Conservation (phyloP, 805 yeast species). For the Starmerella bombicola region DNA sequence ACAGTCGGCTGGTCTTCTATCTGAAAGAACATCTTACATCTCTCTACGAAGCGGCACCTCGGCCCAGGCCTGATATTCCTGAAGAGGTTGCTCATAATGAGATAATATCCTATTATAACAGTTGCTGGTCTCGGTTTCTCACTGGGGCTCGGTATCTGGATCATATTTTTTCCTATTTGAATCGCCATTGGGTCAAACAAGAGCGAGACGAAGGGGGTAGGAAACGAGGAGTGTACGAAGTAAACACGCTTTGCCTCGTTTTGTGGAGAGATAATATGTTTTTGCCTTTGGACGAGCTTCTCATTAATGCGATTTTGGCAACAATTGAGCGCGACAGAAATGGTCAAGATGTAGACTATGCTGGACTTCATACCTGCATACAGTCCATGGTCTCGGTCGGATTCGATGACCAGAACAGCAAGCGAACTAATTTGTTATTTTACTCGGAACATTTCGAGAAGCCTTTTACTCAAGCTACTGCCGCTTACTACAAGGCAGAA, state of each 20-base stretch:
- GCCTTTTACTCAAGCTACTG: conserved; percentile 53
- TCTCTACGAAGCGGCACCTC: conserved; percentile 21
- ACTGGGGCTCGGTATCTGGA: conserved; percentile 85
- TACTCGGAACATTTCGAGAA: conserved; percentile 70
- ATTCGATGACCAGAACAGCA: conserved; percentile 78
- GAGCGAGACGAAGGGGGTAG: conserved; percentile 75
- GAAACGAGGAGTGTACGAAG: conserved; percentile 76
- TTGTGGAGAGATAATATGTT: conserved; percentile 84
- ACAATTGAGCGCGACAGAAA: conserved; percentile 69
- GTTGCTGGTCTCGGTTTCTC: conserved; percentile 78
- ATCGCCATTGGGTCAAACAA: conserved; percentile 94
- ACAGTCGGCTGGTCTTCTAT: conserved; percentile 55
- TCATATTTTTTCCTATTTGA: conserved; percentile 89
- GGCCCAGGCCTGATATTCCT: conserved; percentile 5
- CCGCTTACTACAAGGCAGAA: conserved; percentile 51
- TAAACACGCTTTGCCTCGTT: conserved; percentile 72
- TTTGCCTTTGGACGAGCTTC: conserved; percentile 43
- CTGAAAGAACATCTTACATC: conserved; percentile 39
- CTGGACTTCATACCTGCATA: conserved; percentile 57
- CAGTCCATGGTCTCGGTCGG: conserved; percentile 83
- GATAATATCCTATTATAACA: conserved; percentile 70
- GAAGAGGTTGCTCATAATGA: conserved; percentile 39
- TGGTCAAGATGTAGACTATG: conserved; percentile 58
- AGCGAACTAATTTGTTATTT: conserved; percentile 68
- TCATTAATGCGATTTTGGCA: conserved; percentile 60